Evolutionary conservation across 495 filamentous ascomycete species (phyloP), one percentile per base, ranked within the genome.

Genomic region (Aspergillus funiculosus): DNA sequence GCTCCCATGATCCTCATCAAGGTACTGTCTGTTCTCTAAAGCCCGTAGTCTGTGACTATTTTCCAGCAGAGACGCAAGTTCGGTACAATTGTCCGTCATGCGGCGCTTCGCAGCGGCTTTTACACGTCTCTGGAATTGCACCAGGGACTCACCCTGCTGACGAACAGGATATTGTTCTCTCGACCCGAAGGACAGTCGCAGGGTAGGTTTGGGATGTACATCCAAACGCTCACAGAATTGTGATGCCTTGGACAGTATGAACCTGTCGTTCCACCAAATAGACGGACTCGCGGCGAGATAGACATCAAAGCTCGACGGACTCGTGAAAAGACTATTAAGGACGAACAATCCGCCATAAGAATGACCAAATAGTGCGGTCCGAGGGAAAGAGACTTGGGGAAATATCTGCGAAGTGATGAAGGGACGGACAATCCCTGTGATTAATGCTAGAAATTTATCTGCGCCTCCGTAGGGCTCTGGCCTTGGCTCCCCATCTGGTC

Each of bases 231-330:
- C 20, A 35, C 38, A 40, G 13, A 57, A 55, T 9, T 14, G 11
- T 1, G 36, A 15, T 24, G 48, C 54, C 24, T 55, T 46, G 5
- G 40, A 29, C 5, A 60, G 27, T 2, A 60, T 43, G 20, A 50
- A 54, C 6, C 39, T 18, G 9, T 54, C 35, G 35, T 50, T 60
- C 53, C 53, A 60, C 57, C 57, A 60, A 13, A 60, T 57, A 6
- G 57, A 60, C 4, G 57, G 57, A 30, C 57, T 60, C 0, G 53
- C 57, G 5, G 54, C 57, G 17, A 60, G 54, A 39, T 56, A 60
- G 1, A 39, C 41, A 24, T 57, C 51, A 21, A 60, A 60, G 10
- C 34, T 37, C 2, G 19, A 10, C 15, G 54, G 51, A 5, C 27
- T 28, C 5, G 51, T 60, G 24, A 54, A 57, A 3, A 60, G 39